These are phyloP conservation scores for Boletus patriciae DNA, from an alignment of 768 basidiomycete species.

Conservation along the genomic window DNA sequence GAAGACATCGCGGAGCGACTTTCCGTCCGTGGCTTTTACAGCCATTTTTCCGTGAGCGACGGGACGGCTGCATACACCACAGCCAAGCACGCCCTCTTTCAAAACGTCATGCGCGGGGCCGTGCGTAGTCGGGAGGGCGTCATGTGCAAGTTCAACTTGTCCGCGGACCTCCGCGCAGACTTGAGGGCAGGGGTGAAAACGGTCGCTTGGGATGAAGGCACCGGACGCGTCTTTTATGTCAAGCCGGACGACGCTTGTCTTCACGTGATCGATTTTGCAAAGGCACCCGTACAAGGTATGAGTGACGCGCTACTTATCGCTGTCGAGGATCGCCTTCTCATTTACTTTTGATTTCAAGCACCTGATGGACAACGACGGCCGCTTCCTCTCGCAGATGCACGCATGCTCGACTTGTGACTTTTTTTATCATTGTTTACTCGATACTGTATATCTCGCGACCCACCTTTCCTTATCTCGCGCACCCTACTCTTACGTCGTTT, in stretches of 20 bases:
- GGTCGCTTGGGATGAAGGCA: constrained; percentile 66
- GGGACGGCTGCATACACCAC: constrained; percentile 25
- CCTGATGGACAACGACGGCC: constrained; percentile 34
- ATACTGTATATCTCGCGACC: neutral
- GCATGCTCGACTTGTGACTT: constrained; percentile 33
- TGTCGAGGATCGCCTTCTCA: constrained; percentile 20
- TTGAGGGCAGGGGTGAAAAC: constrained; percentile 40
- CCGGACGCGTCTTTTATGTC: constrained; percentile 58
- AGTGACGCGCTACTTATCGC: neutral
- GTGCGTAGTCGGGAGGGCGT: constrained; percentile 16
- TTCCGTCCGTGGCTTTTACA: constrained; percentile 33
- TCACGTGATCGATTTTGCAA: constrained; percentile 50
- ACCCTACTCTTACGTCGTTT: constrained; percentile 7
- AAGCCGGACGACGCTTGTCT: constrained; percentile 41
- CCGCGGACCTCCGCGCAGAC: constrained; percentile 17
- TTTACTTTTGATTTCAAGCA: constrained; percentile 34
- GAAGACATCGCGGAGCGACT: constrained; percentile 29
- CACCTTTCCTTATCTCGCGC: neutral
- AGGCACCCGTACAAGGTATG: constrained; percentile 36
- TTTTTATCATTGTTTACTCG: neutral
- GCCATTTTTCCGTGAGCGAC: constrained; percentile 39
- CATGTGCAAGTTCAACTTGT: constrained; percentile 29
- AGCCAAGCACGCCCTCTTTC: constrained; percentile 19
- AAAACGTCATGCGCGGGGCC: constrained; percentile 23
- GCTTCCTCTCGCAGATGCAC: constrained; percentile 29